Evolutionary conservation across 768 basidiomycete genomes (phyloP), one percentile per base, ranked within the genome.

Genomic region (Podaxis rugospora): DNA sequence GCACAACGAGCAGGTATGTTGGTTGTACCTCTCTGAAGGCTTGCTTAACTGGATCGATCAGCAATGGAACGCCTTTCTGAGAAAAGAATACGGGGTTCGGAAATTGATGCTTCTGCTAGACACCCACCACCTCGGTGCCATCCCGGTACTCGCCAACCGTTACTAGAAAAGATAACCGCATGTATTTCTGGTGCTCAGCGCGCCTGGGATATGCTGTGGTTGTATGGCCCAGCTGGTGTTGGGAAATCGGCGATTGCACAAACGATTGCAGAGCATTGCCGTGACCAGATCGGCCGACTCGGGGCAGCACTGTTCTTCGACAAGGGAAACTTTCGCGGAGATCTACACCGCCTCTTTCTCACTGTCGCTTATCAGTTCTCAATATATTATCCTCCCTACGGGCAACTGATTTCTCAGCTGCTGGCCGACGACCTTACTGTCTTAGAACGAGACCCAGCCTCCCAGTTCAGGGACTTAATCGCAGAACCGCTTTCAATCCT

Each of bases 271-370:
- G 27, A 37, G 6, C 51, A 60, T 11, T 51, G 40, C 18, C 10
- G 40, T 13, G 14, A 23, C 3, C 25, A 32, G 18, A 13, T 27
- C 14, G 11, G 51, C 3, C 51, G 51, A 9, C 59, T 60, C 10
- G 59, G 59, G 5, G 59, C 50, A 9, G 52, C 50, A 25, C 52
- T 60, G 23, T 60, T 60, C 16, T 52, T 50, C 39, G 39, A 28
- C 16, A 47, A 47, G 21, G 5, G 3, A 23, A 18, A 3, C 18
- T 1, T 4, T 4, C n/a, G 21, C 10, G 18, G 25, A 25, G 25
- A 25, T 25, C 25, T 18, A 25, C 21, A 9, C 23, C 55, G 39
- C 32, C 13, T 56, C 55, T 14, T 56, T 3, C 40, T 18, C 21
- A 42, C 55, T 27, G 14, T 56, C 39, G 55, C 55, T 10, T 56